A percentile compares a stretch with the other conserved stretches of the same genome.
Evolutionary conservation across 805 yeast species (phyloP).

Genomic region (Barnettozyma siamensis): DNA sequence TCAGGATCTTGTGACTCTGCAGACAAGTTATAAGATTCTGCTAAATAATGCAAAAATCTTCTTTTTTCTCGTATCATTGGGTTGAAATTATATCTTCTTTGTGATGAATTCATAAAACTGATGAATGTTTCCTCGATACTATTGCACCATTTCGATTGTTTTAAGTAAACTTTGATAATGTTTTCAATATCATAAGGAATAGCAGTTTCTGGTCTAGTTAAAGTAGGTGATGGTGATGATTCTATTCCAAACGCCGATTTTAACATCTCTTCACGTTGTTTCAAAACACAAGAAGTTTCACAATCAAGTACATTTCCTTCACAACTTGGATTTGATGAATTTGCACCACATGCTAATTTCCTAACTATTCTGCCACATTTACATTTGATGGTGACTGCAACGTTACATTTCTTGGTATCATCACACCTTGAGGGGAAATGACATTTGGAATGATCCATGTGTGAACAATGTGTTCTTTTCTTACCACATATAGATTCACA

Average conservation of each 20-base stretch:
- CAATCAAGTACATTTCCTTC: slow-evolving; percentile 45
- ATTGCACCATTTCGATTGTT: slow-evolving; percentile 63
- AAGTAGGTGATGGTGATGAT: not conserved
- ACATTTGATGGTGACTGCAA: slow-evolving; percentile 47
- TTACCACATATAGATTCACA: slow-evolving; percentile 60
- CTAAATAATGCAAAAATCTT: slow-evolving; percentile 62
- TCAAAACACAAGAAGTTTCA: slow-evolving; percentile 61
- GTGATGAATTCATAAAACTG: slow-evolving; percentile 39
- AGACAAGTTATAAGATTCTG: slow-evolving; percentile 51
- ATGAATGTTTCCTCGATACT: slow-evolving; percentile 51
- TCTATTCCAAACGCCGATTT: slow-evolving; percentile 52
- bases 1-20: slow-evolving; percentile 78
- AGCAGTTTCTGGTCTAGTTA: slow-evolving; percentile 3
- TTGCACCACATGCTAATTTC: slow-evolving; percentile 52
- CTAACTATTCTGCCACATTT: slow-evolving; percentile 54
- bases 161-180: slow-evolving; percentile 11
- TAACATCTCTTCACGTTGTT: slow-evolving; percentile 54
- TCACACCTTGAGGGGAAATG: slow-evolving; percentile 54
- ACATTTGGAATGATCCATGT: slow-evolving; percentile 56
- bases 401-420: slow-evolving; percentile 47
- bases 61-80: slow-evolving; percentile 72
- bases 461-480: slow-evolving; percentile 55
- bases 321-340: slow-evolving; percentile 28
- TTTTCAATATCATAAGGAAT: slow-evolving; percentile 20
- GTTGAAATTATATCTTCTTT: slow-evolving; percentile 50